These are phyloP conservation scores for Pythium oligandrum DNA, from an alignment of 352 stramenopile genomes.

Conservation along the genomic window DNA sequence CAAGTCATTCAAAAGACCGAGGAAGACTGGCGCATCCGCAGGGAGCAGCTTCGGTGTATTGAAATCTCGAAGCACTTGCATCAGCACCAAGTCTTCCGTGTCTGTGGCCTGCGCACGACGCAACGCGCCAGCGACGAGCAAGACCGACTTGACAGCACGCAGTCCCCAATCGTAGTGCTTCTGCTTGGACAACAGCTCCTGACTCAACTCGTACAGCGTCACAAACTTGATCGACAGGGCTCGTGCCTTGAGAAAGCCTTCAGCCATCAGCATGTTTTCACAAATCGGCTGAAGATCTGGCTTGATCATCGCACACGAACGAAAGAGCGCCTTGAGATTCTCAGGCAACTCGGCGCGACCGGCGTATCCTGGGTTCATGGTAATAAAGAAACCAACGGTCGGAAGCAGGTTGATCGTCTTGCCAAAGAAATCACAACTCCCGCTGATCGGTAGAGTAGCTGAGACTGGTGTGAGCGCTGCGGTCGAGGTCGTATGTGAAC, in stretches of 20 bases:
- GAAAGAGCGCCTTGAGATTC: slow-evolving; percentile 91
- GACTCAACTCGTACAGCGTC: slow-evolving; percentile 86
- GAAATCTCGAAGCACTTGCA: slow-evolving; percentile 95
- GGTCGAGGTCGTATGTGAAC: slow-evolving; percentile 4
- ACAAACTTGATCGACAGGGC: slow-evolving; percentile 87
- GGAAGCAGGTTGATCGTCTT: slow-evolving; percentile 81
- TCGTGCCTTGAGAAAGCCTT: slow-evolving; percentile 87
- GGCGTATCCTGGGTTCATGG: slow-evolving; percentile 93
- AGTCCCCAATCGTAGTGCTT: slow-evolving; percentile 95
- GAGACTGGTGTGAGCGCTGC: not conserved
- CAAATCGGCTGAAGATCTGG: slow-evolving; percentile 90
- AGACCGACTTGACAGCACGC: slow-evolving; percentile 93
- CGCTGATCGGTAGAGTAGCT: slow-evolving; percentile 26
- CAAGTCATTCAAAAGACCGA: slow-evolving; percentile 91
- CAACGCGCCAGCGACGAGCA: slow-evolving; percentile 92
- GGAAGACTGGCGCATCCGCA: slow-evolving; percentile 92
- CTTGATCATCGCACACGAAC: slow-evolving; percentile 91
- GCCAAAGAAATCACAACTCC: slow-evolving; percentile 88
- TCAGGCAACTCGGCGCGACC: slow-evolving; percentile 89
- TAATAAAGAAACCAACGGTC: slow-evolving; percentile 91
- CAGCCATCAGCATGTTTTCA: slow-evolving; percentile 94
- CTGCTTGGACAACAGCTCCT: slow-evolving; percentile 82
- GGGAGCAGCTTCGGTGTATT: slow-evolving; percentile 93
- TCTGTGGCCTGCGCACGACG: slow-evolving; percentile 82
- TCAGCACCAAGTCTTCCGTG: slow-evolving; percentile 89